A percentile compares a stretch with the other conserved stretches of the same genome.
phyloP scores from a whole-genome alignment of 2,329 filamentous ascomycete genomes.

The Aspergillus sergii region DNA sequence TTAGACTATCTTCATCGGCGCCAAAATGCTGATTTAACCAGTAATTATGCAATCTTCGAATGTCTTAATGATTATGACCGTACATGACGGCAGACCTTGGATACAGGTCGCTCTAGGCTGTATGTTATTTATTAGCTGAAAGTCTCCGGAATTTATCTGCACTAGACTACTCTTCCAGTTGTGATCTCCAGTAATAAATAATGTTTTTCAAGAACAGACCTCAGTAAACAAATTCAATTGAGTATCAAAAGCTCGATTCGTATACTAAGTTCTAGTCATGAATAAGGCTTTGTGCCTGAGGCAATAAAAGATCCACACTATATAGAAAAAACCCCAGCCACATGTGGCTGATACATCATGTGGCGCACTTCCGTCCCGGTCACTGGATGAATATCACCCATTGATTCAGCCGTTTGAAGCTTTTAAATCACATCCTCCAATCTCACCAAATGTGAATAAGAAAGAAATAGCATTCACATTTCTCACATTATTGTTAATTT shows the following conservation, averaged over 20 bases:
- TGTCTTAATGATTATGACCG: neutral
- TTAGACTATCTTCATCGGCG: slow-evolving; percentile 27
- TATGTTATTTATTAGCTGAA: neutral
- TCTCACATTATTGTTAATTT: neutral
- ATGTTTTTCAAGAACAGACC: too few relatives aligned
- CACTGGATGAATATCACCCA: neutral
- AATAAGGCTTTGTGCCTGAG: neutral
- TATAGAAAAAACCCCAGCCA: neutral
- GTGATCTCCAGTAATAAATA: too few relatives aligned
- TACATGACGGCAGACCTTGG: neutral
- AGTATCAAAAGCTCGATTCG: too few relatives aligned
- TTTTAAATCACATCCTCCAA: neutral
- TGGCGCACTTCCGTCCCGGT: neutral
- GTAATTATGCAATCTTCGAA: neutral
- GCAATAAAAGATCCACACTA: neutral
- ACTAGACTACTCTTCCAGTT: neutral
- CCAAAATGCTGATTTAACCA: neutral
- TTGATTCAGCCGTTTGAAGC: neutral
- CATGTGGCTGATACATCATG: neutral
- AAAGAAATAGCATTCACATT: neutral
- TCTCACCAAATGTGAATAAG: neutral
- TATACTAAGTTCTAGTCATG: too few relatives aligned
- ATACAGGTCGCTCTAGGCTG: too few relatives aligned
- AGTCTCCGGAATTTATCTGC: neutral
- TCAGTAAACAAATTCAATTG: too few relatives aligned